These are phyloP conservation scores for Amanita brunnescens DNA, from an alignment of 768 basidiomycete genomes.

Conservation along the genomic window DNA sequence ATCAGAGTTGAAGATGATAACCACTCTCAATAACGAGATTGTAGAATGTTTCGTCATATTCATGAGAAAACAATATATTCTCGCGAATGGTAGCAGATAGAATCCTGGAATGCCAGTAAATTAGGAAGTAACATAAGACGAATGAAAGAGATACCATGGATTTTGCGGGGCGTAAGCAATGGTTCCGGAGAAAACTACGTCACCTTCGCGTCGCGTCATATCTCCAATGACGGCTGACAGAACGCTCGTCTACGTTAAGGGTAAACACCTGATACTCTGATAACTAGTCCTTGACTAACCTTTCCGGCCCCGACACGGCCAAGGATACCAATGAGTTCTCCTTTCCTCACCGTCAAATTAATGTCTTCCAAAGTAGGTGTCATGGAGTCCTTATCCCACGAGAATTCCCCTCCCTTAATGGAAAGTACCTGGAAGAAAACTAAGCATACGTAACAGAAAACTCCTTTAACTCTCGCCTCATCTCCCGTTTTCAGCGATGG, in stretches of 20 bases:
- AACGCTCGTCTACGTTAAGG: constrained; percentile 48
- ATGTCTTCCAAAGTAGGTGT: constrained; percentile 72
- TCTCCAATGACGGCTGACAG: constrained; percentile 80
- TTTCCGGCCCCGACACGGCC: constrained; percentile 92
- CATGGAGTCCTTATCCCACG: constrained; percentile 53
- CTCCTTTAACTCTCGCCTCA: too few species aligned
- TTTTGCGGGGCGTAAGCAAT: constrained; percentile 83
- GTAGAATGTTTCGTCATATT: constrained; percentile 81
- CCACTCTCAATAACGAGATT: constrained; percentile 72
- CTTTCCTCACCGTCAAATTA: constrained; percentile 65
- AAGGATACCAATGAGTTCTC: constrained; percentile 79
- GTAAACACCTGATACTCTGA: background rate
- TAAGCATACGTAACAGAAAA: background rate
- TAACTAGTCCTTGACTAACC: constrained; percentile 31
- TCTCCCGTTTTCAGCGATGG: constrained; percentile 54
- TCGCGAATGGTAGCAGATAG: constrained; percentile 80
- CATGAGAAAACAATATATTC: constrained; percentile 88
- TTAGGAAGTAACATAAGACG: background rate
- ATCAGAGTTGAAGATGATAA: constrained; percentile 1
- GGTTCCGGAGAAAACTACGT: constrained; percentile 57
- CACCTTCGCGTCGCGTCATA: constrained; percentile 71
- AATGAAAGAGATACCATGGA: constrained; percentile 53
- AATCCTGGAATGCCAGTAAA: constrained; percentile 52
- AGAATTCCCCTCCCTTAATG: constrained; percentile 72
- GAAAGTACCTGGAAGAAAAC: constrained; percentile 36